Base-by-base conservation (phyloP, 305 asterid species). In the Fraxinus baroniana region DNA sequence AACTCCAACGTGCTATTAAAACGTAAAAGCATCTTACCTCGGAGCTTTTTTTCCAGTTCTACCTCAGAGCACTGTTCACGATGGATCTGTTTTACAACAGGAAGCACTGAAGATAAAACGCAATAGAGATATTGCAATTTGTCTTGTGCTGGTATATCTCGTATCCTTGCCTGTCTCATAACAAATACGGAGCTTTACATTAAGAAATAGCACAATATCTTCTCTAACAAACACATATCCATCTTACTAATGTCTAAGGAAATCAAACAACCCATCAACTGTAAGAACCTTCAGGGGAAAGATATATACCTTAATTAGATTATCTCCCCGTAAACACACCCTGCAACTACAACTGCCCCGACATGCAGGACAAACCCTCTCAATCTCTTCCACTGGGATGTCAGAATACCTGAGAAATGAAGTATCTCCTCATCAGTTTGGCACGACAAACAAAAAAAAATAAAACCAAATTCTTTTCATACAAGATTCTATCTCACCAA, bases 321-420 rank as follows among this genome's bases (percentile, higher is more conserved):
- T 93, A 90, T 94, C 99, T 87, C 97, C 98, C 66, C 98, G 94
- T 89, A 91, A 88, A 85, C 99, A 96, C 82, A 91, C 89, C 85
- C 92, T 90, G 91, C 99, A 96, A 88, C 92, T 91, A 90, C 99
- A 96, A 80, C 88, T 91, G 84, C 98, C 97, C 35, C 97, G 98
- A 84, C 99, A 96, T 44, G 98, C 98, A 74, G 99, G 99, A 88
- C 99, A 96, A 85, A 83, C 89, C 86, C 90, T 92, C 87, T 88
- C 93, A 73, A 96, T 91, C 83, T 96, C 98, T 87, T 91, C 91
- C 75, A 83, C 77, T n/a, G 95, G 86, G 83, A 91, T 89, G 88
- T 91, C 92, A 36, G 98, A 84, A 85, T 94, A 96, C 97, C 98
- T 96, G 90, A 87, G 64, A 89, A 80, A 90, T 75, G 78, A 84